These are phyloP conservation scores for Hanseniaspora taiwanica DNA, from an alignment of 805 yeast genomes.

Conservation along the genomic window DNA sequence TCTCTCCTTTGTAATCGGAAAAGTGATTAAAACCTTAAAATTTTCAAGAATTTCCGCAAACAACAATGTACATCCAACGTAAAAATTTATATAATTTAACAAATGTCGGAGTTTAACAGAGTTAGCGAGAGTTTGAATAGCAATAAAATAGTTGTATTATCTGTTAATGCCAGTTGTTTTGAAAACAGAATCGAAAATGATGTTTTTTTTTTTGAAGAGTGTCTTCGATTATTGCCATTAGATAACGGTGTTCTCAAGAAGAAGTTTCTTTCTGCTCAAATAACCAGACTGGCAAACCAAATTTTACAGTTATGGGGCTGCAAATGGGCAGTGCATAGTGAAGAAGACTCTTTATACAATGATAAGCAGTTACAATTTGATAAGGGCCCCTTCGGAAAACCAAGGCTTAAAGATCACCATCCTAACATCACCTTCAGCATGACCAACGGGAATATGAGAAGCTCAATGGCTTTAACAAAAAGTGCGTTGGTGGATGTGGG, in stretches of 20 bases:
- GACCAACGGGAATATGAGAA: conserved; percentile 41
- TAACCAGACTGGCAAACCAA: conserved; percentile 30
- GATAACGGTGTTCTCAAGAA: conserved; percentile 26
- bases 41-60: no score
- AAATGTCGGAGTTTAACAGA: no score
- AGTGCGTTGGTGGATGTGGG: conserved; percentile 25
- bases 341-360: no score
- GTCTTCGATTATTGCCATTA: conserved; percentile 34
- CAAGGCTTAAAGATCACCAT: conserved; percentile 22
- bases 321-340: conserved; percentile 10
- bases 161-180: neutral
- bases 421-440: conserved; percentile 35
- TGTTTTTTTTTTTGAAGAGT: conserved; percentile 32
- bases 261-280: conserved; percentile 24
- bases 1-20: no score
- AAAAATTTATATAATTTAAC: no score
- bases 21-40: no score
- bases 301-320: conserved; percentile 35
- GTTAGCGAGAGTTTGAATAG: neutral
- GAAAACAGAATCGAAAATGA: conserved; percentile 8
- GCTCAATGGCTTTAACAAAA: conserved; percentile 32
- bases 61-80: no score
- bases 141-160: neutral
- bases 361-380: conserved; percentile 11
- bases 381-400: conserved; percentile 42